Percentiles rank a stretch among this genome's conserved stretches.
Conservation (phyloP, 2,329 filamentous ascomycete genomes). For the Talaromyces sp. region DNA sequence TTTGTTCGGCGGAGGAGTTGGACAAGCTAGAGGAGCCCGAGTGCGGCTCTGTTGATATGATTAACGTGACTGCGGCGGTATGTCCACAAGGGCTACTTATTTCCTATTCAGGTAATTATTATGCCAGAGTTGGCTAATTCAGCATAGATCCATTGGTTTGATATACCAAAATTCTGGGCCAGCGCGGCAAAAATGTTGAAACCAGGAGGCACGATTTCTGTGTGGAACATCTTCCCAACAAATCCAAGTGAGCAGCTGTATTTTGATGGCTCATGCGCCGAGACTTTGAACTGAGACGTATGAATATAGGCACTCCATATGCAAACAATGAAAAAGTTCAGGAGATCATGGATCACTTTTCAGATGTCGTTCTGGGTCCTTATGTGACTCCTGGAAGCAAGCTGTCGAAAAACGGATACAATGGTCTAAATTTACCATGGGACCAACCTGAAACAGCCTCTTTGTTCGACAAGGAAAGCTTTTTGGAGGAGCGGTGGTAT, state of each 20-base stretch:
- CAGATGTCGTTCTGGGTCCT: not conserved
- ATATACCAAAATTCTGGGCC: not conserved
- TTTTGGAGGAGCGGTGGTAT: not conserved
- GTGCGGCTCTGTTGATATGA: not conserved
- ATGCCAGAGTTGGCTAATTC: not conserved
- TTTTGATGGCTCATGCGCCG: not conserved
- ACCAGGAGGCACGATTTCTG: not conserved
- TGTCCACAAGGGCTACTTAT: not conserved
- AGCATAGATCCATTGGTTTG: not conserved
- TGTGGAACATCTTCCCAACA: not conserved
- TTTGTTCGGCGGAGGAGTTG: not conserved
- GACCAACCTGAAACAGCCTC: not conserved
- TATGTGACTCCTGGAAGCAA: not conserved
- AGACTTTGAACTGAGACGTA: not conserved
- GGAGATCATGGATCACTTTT: not conserved
- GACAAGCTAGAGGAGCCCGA: not conserved
- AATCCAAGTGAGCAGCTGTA: not conserved
- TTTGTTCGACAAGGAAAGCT: not conserved
- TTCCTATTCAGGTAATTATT: not conserved
- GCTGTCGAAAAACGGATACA: not conserved
- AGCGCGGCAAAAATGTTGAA: not conserved
- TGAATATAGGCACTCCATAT: not conserved
- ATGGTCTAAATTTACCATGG: not conserved
- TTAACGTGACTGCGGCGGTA: not conserved
- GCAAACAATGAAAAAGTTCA: not conserved